Base-by-base conservation (phyloP, 139 green algal genomes). In the Zygnema cylindricum region DNA sequence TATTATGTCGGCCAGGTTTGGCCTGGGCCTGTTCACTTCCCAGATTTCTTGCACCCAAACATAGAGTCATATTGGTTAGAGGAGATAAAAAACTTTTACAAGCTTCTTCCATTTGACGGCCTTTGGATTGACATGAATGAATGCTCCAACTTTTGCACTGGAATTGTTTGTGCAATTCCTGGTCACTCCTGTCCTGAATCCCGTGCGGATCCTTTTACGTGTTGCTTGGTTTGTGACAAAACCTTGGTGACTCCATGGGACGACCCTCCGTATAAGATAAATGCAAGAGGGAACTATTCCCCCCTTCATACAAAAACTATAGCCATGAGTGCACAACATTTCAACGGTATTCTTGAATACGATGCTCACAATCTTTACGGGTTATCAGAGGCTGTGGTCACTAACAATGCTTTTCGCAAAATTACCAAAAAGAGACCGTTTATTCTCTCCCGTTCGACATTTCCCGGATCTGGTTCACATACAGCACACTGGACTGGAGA, bases 41-140 rank as follows among this genome's bases (percentile, higher is more conserved):
- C 94, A 0, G 95, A 97, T 78, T 97, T 95, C 71, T 39, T 89
- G 84, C 73, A 89, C 84, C 84, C 84, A 35, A 55, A 35, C n/a
- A 88, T 42, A 36, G n/a, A 33, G 23, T 49, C 71, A 11, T 89
- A 89, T 39, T 89, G 84, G 84, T 3, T 1, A 2, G 1, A 1
- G 16, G 73, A 89, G 63, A 88, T 89, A 1, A 21, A 16, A 23
- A 75, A 35, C 32, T 89, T 89, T 39, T 76, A 89, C 76, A 57
- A 81, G 39, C n/a, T 91, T 55, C 75, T 92, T 40, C 79, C 91
- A 35, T 97, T 91, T 84, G 93, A 95, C 38, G 95, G 94, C 25
- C 76, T 97, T 2, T 96, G 95, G 95, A 93, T 96, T 0, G 95
- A 97, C 91, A 97, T 97, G 95, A 95, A 97, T 63, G 95, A 97